Evolutionary conservation across 2,329 filamentous ascomycete species (phyloP).

Genomic region (Zasmidium angulare): DNA sequence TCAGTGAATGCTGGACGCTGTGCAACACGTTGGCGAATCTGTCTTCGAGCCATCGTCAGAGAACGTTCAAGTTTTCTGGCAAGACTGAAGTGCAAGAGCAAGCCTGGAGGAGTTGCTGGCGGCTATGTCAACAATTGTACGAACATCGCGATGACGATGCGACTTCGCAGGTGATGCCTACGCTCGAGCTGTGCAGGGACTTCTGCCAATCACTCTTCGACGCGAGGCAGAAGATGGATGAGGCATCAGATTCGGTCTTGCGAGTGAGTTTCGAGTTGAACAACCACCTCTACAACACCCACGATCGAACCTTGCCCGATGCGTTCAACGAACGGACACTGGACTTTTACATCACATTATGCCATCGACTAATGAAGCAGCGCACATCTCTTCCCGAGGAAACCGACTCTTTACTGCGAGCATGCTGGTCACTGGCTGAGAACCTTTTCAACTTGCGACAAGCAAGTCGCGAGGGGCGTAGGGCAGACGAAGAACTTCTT

Average conservation of each 20-base stretch:
- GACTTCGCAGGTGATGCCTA: slow-evolving; percentile 68
- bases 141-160: slow-evolving; percentile 72
- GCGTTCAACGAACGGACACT: slow-evolving; percentile 85
- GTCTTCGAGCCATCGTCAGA: slow-evolving; percentile 78
- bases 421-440: slow-evolving; percentile 88
- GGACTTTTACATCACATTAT: slow-evolving; percentile 92
- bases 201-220: slow-evolving; percentile 93
- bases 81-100: slow-evolving; percentile 78
- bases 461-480: slow-evolving; percentile 70
- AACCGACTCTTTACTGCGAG: slow-evolving; percentile 77
- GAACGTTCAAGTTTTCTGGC: slow-evolving; percentile 73
- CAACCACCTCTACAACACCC: slow-evolving; percentile 91
- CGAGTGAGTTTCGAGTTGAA: slow-evolving; percentile 93
- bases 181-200: slow-evolving; percentile 82
- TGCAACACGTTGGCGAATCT: slow-evolving; percentile 87
- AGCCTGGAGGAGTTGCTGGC: slow-evolving; percentile 94
- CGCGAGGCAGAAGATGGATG: slow-evolving; percentile 73
- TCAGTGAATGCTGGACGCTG: slow-evolving; percentile 89
- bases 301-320: slow-evolving; percentile 80
- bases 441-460: slow-evolving; percentile 91
- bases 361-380: slow-evolving; percentile 95
- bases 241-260: slow-evolving; percentile 79
- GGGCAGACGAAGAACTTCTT: slow-evolving; percentile 77
- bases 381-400: slow-evolving; percentile 74
- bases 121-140: slow-evolving; percentile 85